A percentile compares a stretch with the other conserved stretches of the same genome.
Conservation (phyloP, 1,284 basidiomycete genomes). For the Trametes hirsuta region DNA sequence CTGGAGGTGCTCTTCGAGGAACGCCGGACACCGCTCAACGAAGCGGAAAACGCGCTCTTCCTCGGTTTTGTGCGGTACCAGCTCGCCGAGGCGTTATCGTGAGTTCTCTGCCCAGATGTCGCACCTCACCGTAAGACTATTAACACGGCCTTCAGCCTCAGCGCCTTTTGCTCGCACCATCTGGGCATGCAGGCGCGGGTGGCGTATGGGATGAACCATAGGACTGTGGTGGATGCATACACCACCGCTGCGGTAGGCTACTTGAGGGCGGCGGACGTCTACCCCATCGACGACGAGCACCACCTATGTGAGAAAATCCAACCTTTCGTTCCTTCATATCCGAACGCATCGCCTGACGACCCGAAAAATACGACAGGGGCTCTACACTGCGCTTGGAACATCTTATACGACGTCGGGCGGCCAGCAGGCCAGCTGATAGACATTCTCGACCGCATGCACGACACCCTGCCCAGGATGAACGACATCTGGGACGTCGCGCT, state of each 20-base stretch:
- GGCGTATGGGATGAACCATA: not conserved
- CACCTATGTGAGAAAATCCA: slow-evolving; percentile 26
- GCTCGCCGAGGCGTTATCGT: slow-evolving; percentile 36
- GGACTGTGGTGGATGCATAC: slow-evolving; percentile 4
- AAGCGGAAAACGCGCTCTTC: slow-evolving; percentile 32
- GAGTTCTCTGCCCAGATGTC: not conserved
- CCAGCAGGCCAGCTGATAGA: not conserved
- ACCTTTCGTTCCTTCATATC: not conserved
- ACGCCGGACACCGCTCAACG: not conserved
- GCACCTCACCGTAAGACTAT: not conserved
- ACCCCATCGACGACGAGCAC: slow-evolving; percentile 40
- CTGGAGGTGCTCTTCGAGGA: slow-evolving; percentile 29
- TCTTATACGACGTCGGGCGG: slow-evolving; percentile 3
- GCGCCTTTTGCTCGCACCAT: not conserved
- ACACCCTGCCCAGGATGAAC: too few species aligned
- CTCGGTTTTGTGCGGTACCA: slow-evolving; percentile 42
- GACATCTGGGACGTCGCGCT: too few species aligned
- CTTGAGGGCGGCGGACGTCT: slow-evolving; percentile 29
- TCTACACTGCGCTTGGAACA: slow-evolving; percentile 16
- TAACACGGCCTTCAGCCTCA: not conserved
- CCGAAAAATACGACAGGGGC: slow-evolving; percentile 9
- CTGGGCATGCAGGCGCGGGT: too few species aligned
- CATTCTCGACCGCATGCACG: too few species aligned
- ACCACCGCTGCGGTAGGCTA: slow-evolving; percentile 30
- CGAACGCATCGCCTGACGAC: not conserved